Conservation (phyloP, 73 alveolate genomes). For the Stentor roeselii region DNA sequence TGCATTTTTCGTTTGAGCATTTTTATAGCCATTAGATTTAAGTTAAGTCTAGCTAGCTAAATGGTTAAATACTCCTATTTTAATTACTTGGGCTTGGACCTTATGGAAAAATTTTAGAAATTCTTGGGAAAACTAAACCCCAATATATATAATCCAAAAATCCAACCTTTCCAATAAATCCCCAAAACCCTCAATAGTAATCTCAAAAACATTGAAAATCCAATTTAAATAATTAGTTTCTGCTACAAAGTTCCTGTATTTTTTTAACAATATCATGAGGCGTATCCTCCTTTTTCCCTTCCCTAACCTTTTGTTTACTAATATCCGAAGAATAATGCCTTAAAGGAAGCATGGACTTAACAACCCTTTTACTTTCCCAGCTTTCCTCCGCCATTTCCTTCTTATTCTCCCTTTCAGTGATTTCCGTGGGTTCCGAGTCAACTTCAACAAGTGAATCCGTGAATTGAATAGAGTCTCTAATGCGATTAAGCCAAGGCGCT, state of each 20-base stretch:
- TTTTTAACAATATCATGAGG: not conserved
- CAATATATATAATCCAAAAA: too few relatives aligned
- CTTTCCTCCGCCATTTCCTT: not conserved
- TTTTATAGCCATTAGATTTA: too few relatives aligned
- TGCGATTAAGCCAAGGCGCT: conserved; percentile 14
- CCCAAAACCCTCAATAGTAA: too few relatives aligned
- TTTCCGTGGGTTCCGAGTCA: conserved; percentile 11
- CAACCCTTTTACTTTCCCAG: not conserved
- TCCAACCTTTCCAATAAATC: too few relatives aligned
- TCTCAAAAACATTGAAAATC: too few relatives aligned
- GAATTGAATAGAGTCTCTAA: conserved; percentile 8
- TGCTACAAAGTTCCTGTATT: not conserved
- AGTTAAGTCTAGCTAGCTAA: too few relatives aligned
- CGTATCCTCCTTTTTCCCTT: not conserved
- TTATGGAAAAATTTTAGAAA: too few relatives aligned
- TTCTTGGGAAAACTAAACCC: too few relatives aligned
- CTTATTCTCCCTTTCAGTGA: not conserved
- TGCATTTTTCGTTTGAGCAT: too few relatives aligned
- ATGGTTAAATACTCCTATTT: too few relatives aligned
- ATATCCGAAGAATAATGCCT: conserved; percentile 20
- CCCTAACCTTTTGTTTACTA: not conserved
- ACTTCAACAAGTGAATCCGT: conserved; percentile 7
- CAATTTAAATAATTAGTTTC: too few relatives aligned
- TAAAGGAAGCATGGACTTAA: conserved; percentile 12
- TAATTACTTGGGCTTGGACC: too few relatives aligned